Percentiles rank a stretch among this genome's conserved stretches.
These are phyloP conservation scores for Yamadazyma membranifaciens DNA, from an alignment of 1,139 yeast genomes.

Conservation along the genomic window DNA sequence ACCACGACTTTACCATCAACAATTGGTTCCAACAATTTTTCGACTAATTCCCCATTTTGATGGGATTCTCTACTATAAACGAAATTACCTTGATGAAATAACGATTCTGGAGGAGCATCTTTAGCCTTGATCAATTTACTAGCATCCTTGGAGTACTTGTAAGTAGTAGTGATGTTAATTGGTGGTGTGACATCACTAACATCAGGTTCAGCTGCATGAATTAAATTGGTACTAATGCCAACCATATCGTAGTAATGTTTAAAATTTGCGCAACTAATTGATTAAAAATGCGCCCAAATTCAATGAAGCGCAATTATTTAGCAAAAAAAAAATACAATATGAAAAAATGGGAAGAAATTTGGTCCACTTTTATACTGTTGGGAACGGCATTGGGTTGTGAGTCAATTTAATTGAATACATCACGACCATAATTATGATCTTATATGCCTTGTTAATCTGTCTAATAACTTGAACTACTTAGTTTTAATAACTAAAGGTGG, in stretches of 20 bases:
- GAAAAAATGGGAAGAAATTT: too few species aligned
- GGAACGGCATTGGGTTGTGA: too few species aligned
- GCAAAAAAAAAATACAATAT: neutral
- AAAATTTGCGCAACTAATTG: too few species aligned
- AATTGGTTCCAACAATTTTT: conserved; percentile 59
- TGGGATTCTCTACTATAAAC: conserved; percentile 72
- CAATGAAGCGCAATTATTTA: too few species aligned
- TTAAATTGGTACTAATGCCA: conserved; percentile 19
- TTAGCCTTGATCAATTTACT: conserved; percentile 41
- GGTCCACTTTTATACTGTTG: too few species aligned
- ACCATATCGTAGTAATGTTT: conserved; percentile 9
- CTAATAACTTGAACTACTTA: too few species aligned
- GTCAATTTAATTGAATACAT: too few species aligned
- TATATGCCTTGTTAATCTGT: too few species aligned
- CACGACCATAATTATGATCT: too few species aligned
- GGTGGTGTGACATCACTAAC: conserved; percentile 72
- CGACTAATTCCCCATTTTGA: conserved; percentile 69
- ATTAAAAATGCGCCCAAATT: too few species aligned
- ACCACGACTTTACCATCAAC: conserved; percentile 59
- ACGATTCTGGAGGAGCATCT: conserved; percentile 23
- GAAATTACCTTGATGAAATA: conserved; percentile 20
- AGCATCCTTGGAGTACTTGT: conserved; percentile 62
- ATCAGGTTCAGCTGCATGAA: conserved; percentile 62
- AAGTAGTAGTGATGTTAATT: conserved; percentile 79
- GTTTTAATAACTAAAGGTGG: too few species aligned